phyloP scores from a whole-genome alignment of 257 asterid species.

The Solanum bulbocastanum region DNA sequence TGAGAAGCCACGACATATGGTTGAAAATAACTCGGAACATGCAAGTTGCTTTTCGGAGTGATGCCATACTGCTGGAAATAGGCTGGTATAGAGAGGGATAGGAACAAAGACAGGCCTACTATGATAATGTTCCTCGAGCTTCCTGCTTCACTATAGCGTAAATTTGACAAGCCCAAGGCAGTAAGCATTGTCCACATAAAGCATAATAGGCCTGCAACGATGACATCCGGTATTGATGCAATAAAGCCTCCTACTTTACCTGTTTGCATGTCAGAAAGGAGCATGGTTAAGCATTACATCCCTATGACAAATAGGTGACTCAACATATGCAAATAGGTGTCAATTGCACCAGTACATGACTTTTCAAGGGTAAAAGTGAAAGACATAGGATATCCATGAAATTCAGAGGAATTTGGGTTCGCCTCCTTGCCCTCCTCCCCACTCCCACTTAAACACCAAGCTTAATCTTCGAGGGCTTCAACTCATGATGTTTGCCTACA shows the following conservation, averaged over 20 bases:
- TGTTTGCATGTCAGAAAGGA: conserved; percentile 12
- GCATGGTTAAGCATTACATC: not conserved
- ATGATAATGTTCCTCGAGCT: conserved; percentile 96
- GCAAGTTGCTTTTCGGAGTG: conserved; percentile 61
- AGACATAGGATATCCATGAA: not conserved
- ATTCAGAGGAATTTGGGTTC: not conserved
- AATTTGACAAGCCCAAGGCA: conserved; percentile 84
- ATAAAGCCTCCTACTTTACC: conserved; percentile 97
- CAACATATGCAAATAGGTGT: not conserved
- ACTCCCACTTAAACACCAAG: not conserved
- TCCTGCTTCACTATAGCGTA: conserved; percentile 95
- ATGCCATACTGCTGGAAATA: conserved; percentile 89
- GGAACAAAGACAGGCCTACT: conserved; percentile 80
- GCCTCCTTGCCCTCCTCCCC: not conserved
- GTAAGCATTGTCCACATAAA: conserved; percentile 97
- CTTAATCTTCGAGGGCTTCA: not conserved
- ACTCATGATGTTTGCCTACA: not conserved
- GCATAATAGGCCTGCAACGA: conserved; percentile 93
- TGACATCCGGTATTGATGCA: conserved; percentile 93
- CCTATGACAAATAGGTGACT: not conserved
- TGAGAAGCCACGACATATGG: conserved; percentile 87
- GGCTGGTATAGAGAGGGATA: conserved; percentile 78
- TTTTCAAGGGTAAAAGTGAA: not conserved
- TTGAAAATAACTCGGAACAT: conserved; percentile 80
- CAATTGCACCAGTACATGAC: not conserved